phyloP scores from a whole-genome alignment of 495 filamentous ascomycete genomes.

The Annulohypoxylon nitens region DNA sequence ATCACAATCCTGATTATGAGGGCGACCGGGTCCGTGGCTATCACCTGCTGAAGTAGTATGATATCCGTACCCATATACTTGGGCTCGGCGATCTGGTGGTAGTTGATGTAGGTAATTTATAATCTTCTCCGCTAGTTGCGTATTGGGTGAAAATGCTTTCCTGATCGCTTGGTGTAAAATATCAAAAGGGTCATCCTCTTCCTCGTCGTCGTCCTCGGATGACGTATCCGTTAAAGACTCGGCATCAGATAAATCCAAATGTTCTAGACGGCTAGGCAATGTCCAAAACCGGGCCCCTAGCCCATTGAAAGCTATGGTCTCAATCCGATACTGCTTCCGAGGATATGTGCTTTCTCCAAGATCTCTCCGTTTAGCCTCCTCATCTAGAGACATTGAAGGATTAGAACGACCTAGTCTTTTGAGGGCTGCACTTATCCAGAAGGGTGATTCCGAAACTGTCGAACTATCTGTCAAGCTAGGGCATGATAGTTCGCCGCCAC shows the following conservation, averaged over 20 bases:
- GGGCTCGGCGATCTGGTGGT: slow-evolving; percentile 10
- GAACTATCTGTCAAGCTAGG: slow-evolving; percentile 19
- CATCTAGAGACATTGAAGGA: neutral
- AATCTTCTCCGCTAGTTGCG: slow-evolving; percentile 6
- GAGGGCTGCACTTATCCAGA: neutral
- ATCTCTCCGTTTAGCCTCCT: neutral
- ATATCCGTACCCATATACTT: slow-evolving; percentile 17
- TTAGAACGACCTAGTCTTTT: neutral
- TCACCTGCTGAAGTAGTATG: neutral
- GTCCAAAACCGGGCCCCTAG: neutral
- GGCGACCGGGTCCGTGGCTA: neutral
- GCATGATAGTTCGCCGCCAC: neutral
- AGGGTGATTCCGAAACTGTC: neutral
- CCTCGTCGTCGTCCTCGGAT: slow-evolving; percentile 15
- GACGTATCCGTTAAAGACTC: slow-evolving; percentile 14
- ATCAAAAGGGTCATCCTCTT: slow-evolving; percentile 19
- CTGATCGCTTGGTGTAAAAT: slow-evolving; percentile 16
- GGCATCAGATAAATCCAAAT: neutral
- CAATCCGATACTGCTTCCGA: neutral
- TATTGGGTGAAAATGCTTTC: slow-evolving; percentile 11
- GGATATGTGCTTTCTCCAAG: no score
- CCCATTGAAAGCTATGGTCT: neutral
- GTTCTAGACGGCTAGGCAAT: neutral
- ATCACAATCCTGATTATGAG: neutral
- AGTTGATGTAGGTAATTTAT: slow-evolving; percentile 17